Percentiles rank a stretch among this genome's conserved stretches.
These are phyloP conservation scores for Zelonia costaricensis DNA, from an alignment of 208 protist species.

Conservation along the genomic window DNA sequence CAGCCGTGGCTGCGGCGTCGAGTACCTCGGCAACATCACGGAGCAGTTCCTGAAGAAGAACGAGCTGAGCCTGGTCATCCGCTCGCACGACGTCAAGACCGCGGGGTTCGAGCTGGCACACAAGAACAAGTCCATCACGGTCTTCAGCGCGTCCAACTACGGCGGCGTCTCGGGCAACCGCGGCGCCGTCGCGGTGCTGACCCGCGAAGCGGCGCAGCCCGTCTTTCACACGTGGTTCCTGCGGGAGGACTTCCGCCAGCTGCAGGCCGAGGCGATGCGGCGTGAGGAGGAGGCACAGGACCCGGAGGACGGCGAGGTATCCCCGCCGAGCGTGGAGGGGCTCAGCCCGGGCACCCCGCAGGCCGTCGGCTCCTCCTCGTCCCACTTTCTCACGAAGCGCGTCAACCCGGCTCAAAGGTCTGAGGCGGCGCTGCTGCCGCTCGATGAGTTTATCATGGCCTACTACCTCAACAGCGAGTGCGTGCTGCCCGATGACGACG, in stretches of 20 bases:
- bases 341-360: too few species aligned
- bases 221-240: conserved; percentile 88
- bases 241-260: conserved; percentile 35
- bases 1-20: conserved; percentile 98
- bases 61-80: conserved; percentile 94
- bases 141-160: conserved; percentile 91
- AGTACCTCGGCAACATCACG: conserved; percentile 97
- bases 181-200: conserved; percentile 90
- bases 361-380: too few species aligned
- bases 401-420: conserved; percentile 4
- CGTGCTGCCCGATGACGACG: conserved; percentile 13
- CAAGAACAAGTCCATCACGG: conserved; percentile 65
- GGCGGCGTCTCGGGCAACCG: conserved; percentile 95
- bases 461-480: conserved; percentile 32
- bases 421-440: conserved; percentile 21
- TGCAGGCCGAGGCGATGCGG: conserved; percentile 12
- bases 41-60: conserved; percentile 95
- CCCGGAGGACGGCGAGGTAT: too few species aligned
- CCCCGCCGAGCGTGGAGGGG: too few species aligned
- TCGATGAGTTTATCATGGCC: conserved; percentile 39
- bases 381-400: too few species aligned
- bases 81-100: conserved; percentile 93
- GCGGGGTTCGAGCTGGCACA: conserved; percentile 85
- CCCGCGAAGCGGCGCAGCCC: conserved; percentile 42
- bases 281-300: conserved; percentile 7